phyloP scores from a whole-genome alignment of 2,329 filamentous ascomycete species.

The Pyricularia grisea region DNA sequence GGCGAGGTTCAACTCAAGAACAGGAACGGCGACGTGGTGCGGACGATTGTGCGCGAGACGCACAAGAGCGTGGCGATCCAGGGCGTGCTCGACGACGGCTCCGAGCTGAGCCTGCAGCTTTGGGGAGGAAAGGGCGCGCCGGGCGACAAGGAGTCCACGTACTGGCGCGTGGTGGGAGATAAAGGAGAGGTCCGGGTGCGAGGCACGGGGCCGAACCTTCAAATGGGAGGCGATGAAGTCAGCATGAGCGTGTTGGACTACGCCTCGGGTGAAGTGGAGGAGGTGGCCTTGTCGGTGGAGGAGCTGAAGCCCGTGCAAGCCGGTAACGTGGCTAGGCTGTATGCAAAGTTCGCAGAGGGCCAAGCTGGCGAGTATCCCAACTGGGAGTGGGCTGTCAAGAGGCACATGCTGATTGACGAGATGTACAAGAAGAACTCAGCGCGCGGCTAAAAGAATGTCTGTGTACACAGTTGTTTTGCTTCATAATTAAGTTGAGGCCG shows the following conservation, averaged over 20 bases:
- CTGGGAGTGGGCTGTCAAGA: not conserved
- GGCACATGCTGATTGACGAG: not conserved
- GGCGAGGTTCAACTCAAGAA: constrained; percentile 24
- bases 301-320: constrained; percentile 28
- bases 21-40: not conserved
- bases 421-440: not conserved
- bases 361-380: not conserved
- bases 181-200: constrained; percentile 38
- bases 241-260: constrained; percentile 42
- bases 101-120: constrained; percentile 31
- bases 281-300: constrained; percentile 32
- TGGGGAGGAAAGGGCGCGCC: constrained; percentile 40
- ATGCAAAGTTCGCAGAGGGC: constrained; percentile 39
- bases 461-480: not conserved
- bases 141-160: constrained; percentile 30
- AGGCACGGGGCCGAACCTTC: constrained; percentile 17
- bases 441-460: not conserved
- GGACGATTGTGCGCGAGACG: constrained; percentile 8
- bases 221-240: constrained; percentile 19
- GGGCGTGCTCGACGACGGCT: constrained; percentile 11
- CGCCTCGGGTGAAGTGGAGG: constrained; percentile 31
- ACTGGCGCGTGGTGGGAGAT: constrained; percentile 42
- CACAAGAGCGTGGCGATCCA: constrained; percentile 18
- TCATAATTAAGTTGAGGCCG: too few relatives aligned
- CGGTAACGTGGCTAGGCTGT: constrained; percentile 42